Evolutionary conservation across 441 rosid genomes (phyloP).

Genomic region (Euphorbia celastroides): DNA sequence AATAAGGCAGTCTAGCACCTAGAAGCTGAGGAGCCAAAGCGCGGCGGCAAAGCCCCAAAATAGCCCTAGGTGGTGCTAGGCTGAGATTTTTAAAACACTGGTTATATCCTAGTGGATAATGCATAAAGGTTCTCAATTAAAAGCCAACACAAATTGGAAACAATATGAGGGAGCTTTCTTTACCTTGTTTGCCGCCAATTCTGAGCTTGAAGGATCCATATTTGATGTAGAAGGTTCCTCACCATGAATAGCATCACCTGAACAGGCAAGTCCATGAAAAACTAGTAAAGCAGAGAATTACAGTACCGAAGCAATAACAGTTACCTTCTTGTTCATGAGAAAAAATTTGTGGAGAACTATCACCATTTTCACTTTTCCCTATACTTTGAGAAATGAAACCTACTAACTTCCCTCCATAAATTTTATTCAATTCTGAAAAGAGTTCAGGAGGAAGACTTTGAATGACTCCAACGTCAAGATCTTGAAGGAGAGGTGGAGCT

Average conservation of each 20-base stretch:
- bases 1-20: no score
- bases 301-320: slow-evolving; percentile 13
- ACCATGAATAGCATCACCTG: slow-evolving; percentile 21
- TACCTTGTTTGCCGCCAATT: slow-evolving; percentile 38
- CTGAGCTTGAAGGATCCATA: slow-evolving; percentile 13
- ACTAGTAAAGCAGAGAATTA: background rate
- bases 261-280: slow-evolving; percentile 21
- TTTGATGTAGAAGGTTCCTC: slow-evolving; percentile 25
- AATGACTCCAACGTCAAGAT: slow-evolving; percentile 79
- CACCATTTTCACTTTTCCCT: slow-evolving; percentile 31
- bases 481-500: slow-evolving; percentile 55
- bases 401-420: slow-evolving; percentile 68
- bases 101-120: background rate
- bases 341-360: slow-evolving; percentile 22
- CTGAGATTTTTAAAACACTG: background rate
- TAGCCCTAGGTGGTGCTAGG: no score
- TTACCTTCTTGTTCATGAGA: slow-evolving; percentile 35
- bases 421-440: slow-evolving; percentile 71
- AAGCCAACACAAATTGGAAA: slow-evolving; percentile 6
- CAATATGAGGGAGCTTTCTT: background rate
- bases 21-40: no score
- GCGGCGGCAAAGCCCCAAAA: no score
- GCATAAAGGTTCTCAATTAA: background rate
- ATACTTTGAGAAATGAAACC: slow-evolving; percentile 47
- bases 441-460: slow-evolving; percentile 84